Conservation (phyloP, 495 filamentous ascomycete genomes). For the Pyrenula massariospora region DNA sequence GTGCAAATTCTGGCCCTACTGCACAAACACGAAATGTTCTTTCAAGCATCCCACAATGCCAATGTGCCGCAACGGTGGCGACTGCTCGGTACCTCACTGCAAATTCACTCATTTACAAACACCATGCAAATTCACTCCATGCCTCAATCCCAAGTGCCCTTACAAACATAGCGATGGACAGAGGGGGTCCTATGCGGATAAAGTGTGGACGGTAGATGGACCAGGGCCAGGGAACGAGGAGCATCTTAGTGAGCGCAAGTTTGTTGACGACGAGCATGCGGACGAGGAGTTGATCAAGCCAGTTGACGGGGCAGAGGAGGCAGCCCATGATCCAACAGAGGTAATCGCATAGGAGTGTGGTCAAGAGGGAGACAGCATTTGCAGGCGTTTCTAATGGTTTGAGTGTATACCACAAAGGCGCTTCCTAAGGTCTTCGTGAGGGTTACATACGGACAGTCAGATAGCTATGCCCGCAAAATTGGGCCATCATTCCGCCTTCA, state of each 20-base stretch:
- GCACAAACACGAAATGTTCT: conserved; percentile 71
- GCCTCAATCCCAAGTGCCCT: conserved; percentile 68
- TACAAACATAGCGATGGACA: conserved; percentile 94
- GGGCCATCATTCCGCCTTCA: not conserved
- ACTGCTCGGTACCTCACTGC: conserved; percentile 74
- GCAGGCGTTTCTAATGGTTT: not conserved
- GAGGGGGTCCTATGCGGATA: conserved; percentile 64
- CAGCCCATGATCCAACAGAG: conserved; percentile 18
- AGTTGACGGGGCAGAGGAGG: conserved; percentile 23
- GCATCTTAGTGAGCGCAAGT: conserved; percentile 87
- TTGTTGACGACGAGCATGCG: conserved; percentile 56
- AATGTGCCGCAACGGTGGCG: conserved; percentile 84
- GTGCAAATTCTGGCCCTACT: conserved; percentile 93
- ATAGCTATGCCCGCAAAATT: not conserved
- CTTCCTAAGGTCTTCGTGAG: not conserved
- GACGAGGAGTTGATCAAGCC: conserved; percentile 74
- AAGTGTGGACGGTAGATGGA: conserved; percentile 72
- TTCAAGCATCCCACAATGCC: conserved; percentile 77
- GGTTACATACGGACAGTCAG: not conserved
- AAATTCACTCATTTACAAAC: conserved; percentile 78
- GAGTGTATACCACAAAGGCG: not conserved
- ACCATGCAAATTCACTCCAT: conserved; percentile 85
- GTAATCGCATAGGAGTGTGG: conserved; percentile 19
- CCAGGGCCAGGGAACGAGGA: conserved; percentile 29
- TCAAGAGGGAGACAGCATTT: not conserved